Conservation (phyloP, 805 yeast species). For the Nakazawaea anatomiae region DNA sequence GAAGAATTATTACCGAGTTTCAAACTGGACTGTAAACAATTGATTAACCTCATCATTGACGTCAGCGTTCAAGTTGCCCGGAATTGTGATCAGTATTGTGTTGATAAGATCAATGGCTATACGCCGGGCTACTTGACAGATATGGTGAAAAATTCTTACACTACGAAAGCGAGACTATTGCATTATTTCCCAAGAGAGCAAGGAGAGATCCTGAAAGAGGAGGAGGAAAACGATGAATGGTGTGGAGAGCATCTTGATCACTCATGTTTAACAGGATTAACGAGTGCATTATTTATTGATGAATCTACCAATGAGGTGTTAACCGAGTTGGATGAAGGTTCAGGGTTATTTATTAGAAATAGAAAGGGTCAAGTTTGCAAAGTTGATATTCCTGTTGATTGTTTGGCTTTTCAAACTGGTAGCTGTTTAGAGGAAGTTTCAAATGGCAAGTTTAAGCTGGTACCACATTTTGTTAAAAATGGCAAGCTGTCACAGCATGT, state of each 20-base stretch:
- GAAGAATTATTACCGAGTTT: slow-evolving; percentile 28
- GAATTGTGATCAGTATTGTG: slow-evolving; percentile 45
- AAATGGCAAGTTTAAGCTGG: slow-evolving; percentile 45
- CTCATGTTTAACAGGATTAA: slow-evolving; percentile 53
- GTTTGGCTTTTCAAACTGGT: slow-evolving; percentile 59
- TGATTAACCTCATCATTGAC: slow-evolving; percentile 40
- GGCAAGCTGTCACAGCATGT: slow-evolving; percentile 20
- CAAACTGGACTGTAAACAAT: slow-evolving; percentile 28
- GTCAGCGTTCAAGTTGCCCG: slow-evolving; percentile 45
- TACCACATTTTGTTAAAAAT: slow-evolving; percentile 51
- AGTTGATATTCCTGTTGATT: slow-evolving; percentile 48
- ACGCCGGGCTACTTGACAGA: slow-evolving; percentile 31
- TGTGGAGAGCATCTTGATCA: slow-evolving; percentile 62
- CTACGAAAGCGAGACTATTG: slow-evolving; percentile 51
- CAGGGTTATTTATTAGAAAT: slow-evolving; percentile 47
- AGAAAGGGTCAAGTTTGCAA: slow-evolving; percentile 38
- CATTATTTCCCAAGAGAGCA: slow-evolving; percentile 40
- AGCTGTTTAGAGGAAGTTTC: slow-evolving; percentile 48
- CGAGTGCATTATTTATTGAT: slow-evolving; percentile 46
- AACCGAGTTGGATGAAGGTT: slow-evolving; percentile 32
- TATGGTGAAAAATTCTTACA: slow-evolving; percentile 42
- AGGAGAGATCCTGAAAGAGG: not conserved
- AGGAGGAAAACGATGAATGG: slow-evolving; percentile 35
- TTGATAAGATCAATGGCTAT: slow-evolving; percentile 22
- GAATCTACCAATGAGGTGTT: slow-evolving; percentile 25